Evolutionary conservation across 306 rosid species (phyloP), one percentile per base, ranked within the genome.

Genomic region (Sechiopsis laciniata): DNA sequence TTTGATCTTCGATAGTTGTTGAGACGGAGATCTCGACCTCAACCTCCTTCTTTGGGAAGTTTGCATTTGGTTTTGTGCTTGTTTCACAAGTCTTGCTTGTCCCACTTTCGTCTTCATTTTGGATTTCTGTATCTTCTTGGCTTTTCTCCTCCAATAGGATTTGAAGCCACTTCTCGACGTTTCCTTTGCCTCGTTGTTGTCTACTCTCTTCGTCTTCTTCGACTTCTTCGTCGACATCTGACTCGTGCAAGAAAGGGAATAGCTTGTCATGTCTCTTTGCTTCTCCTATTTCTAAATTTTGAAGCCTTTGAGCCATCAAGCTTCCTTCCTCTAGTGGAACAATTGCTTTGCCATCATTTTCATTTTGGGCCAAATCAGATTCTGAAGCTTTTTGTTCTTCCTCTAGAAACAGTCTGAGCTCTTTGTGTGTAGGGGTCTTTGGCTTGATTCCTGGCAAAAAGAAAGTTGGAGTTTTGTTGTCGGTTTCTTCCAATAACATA

Each of bases 131-230:
- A 74, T 74, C 88, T 67, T 79, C 89, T 63, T 80, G 87, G 72
- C 78, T 76, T 72, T 81, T 81, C 55, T 87, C 97, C 74, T 88
- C 96, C 70, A 95, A 80, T 80, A 95, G 91, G 81, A 90, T 80
- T 76, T 91, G 89, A 62, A 95, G 97, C 99, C 99, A 95, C 75
- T 89, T 95, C 76, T 95, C 99, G 20, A 95, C 81, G 72, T 91
- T 95, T 68, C 96, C 99, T 85, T 87, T 91, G 52, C 99, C 99
- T 4, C 97, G 92, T 61, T 68, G 79, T 76, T 85, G 77, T 77
- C 92, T 88, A 72, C 77, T 85, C 55, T 95, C 93, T 63, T 91
- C 97, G 73, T 95, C 92, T 81, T 94, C 92, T 81, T 95, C 92
- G 80, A 91, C 91, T 80, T 95, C 97, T 83, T 88, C 92, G 6